Base-by-base conservation (phyloP, 352 stramenopile species). In the Globisporangium yorkense region DNA sequence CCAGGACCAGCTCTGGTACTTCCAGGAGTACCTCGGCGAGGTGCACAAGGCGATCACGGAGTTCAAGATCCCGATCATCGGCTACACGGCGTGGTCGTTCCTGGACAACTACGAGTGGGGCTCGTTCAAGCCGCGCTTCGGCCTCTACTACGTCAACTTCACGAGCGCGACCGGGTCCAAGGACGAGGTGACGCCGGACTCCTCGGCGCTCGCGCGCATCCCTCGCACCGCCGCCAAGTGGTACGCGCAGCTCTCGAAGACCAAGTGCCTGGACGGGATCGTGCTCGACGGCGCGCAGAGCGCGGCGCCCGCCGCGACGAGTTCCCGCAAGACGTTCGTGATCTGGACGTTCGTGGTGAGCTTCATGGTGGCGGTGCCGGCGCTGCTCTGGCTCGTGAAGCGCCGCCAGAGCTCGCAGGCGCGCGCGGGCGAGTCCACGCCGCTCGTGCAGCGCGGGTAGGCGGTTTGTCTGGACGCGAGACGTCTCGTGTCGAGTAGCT, bases 41-140 rank as follows among this genome's bases (percentile, higher is more conserved):
- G 70, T 93, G 37, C 72, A 88, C 64, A 74, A 63, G 53, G 80
- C 73, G 29, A 70, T 88, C 10, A 61, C 64, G 4, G 67, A 88
- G 24, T 54, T 87, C 6, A 69, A 81, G 15, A 86, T 93, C 47
- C 71, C 80, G 27, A 63, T 98, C 33, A 73, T 86, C 54, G 93
- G 89, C 8, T 98, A 97, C 71, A 97, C 90, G 69, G 88, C 82
- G 13, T 98, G 92, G 95, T 94, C 81, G 51, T 87, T 99, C 44
- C 59, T 98, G 45, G 90, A 98, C 65, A 98, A 98, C 62, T 98
- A 97, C 66, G 94, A 98, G 69, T 47, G 43, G 92, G 77, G 90
- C 1, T 86, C 76, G 10, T 89, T 81, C 57, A 72, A 83, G 49
- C 76, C 87, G n/a, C 43, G 43, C 54, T 84, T 71, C 48, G 69